These are phyloP conservation scores for Anisogramma anomala DNA, from an alignment of 2,329 filamentous ascomycete species.

Conservation along the genomic window DNA sequence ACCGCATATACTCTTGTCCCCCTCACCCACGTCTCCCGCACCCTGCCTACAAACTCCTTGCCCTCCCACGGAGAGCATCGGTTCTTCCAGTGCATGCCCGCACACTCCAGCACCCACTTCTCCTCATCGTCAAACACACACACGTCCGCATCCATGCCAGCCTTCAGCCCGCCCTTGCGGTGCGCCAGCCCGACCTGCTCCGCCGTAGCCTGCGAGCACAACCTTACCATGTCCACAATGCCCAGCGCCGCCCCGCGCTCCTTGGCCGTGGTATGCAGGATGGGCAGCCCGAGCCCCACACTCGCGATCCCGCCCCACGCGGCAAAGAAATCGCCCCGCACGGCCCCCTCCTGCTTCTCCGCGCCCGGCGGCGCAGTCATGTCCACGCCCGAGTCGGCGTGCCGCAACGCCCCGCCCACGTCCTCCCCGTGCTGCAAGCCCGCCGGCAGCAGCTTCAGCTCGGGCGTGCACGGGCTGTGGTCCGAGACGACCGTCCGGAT, in stretches of 20 bases:
- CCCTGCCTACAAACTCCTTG: constrained; percentile 63
- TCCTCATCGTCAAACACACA: constrained; percentile 84
- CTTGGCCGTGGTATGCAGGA: constrained; percentile 69
- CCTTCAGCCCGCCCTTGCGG: constrained; percentile 67
- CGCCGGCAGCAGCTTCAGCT: constrained; percentile 75
- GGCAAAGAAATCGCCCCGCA: constrained; percentile 76
- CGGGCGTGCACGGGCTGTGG: constrained; percentile 90
- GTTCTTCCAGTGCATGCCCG: constrained; percentile 89
- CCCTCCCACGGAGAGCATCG: constrained; percentile 86
- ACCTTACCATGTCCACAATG: constrained; percentile 70
- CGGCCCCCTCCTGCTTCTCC: constrained; percentile 24
- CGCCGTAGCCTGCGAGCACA: constrained; percentile 80
- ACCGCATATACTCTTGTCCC: constrained; percentile 64
- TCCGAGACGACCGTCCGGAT: constrained; percentile 90
- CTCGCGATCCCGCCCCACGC: constrained; percentile 96
- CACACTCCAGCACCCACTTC: constrained; percentile 59
- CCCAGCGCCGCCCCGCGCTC: constrained; percentile 34
- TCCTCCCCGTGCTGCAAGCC: constrained; percentile 37
- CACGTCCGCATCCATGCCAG: constrained; percentile 80
- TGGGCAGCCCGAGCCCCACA: constrained; percentile 83
- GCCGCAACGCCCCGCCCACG: constrained; percentile 26
- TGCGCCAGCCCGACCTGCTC: constrained; percentile 74
- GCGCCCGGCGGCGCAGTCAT: constrained; percentile 27
- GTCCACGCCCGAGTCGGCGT: constrained; percentile 43
- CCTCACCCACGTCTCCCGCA: constrained; percentile 75